Base-by-base conservation (phyloP, 192 early-diverging fungal species). In the Entrophospora sp. region DNA sequence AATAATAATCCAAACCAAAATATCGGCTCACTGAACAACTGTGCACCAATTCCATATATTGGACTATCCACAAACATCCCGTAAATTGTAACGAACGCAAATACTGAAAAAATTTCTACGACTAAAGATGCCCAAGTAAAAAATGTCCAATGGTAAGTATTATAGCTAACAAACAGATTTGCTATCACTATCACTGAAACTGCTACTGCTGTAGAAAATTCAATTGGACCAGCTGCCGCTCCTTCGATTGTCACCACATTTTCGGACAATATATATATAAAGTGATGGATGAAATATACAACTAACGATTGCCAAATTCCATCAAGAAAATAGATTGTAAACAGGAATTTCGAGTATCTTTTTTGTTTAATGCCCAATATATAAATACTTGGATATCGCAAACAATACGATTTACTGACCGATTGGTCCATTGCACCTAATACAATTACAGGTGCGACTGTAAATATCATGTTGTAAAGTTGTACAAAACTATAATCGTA, bases 281-380 rank as follows among this genome's bases (percentile, higher is more conserved):
- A 67, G 40, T 85, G 81, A 66, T 85, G 86, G 25, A 80, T 80
- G 71, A 90, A 91, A 70, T 83, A 98, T 49, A 89, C 89, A 16
- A 95, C 82, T 13, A 92, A 67, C 2, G 93, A 95, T 77, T 97
- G 93, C 81, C 89, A 98, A 24, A 97, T 72, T 24, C 88, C 94
- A 67, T 98, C 92, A 16, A 87, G 34, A 67, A 94, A 85, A 69
- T 91, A 97, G 45, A 84, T 44, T 77, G 89, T 91, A 68, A 95
- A 98, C 40, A 90, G 83, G 63, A 77, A 80, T 76, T 89, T 86
- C 59, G 81, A 91, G 69, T 89, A 96, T 14, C 93, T 81, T 43
- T 80, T 79, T 66, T 93, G 87, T 30, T 83, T 78, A 57, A 96
- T 92, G 16, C 95, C 95, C 16, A 90, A 80, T 20, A 71, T 61